A percentile compares a stretch with the other conserved stretches of the same genome.
Evolutionary conservation across 1,284 basidiomycete species (phyloP).

Genomic region (Marasmius tenuissimus): DNA sequence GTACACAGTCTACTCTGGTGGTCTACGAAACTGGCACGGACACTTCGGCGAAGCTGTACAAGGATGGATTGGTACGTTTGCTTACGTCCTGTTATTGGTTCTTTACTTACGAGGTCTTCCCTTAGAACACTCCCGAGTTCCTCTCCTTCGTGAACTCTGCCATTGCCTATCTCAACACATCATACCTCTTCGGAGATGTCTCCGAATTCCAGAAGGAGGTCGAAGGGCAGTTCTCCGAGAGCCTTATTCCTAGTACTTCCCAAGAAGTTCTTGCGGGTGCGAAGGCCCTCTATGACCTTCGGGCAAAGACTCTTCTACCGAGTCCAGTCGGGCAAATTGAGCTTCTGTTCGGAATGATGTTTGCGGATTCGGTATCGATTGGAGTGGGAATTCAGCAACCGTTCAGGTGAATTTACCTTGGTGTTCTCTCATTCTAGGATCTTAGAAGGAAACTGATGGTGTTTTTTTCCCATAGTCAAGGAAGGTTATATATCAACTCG

Average conservation of each 20-base stretch:
- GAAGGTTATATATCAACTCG: conserved; percentile 34
- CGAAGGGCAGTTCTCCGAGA: conserved; percentile 29
- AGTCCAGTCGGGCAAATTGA: conserved; percentile 44
- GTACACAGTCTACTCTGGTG: neutral
- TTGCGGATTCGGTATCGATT: conserved; percentile 38
- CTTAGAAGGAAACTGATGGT: neutral
- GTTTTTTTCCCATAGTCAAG: conserved; percentile 19
- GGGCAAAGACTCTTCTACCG: conserved; percentile 19
- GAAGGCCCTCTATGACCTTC: conserved; percentile 20
- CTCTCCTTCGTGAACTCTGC: conserved; percentile 29
- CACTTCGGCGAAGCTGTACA: conserved; percentile 12
- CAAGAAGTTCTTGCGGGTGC: conserved; percentile 24
- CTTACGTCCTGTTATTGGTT: neutral
- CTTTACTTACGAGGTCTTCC: neutral
- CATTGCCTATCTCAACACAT: conserved; percentile 55
- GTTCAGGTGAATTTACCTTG: conserved; percentile 14
- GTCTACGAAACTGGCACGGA: conserved; percentile 17
- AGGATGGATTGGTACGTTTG: neutral
- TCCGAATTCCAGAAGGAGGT: conserved; percentile 23
- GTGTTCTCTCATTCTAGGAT: neutral
- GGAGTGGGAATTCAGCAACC: conserved; percentile 60
- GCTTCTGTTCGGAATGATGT: conserved; percentile 45
- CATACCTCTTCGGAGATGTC: conserved; percentile 39
- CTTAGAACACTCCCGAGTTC: conserved; percentile 26
- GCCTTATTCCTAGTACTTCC: conserved; percentile 15